Evolutionary conservation across 495 filamentous ascomycete species (phyloP).

Genomic region (Oidiodendron maius): DNA sequence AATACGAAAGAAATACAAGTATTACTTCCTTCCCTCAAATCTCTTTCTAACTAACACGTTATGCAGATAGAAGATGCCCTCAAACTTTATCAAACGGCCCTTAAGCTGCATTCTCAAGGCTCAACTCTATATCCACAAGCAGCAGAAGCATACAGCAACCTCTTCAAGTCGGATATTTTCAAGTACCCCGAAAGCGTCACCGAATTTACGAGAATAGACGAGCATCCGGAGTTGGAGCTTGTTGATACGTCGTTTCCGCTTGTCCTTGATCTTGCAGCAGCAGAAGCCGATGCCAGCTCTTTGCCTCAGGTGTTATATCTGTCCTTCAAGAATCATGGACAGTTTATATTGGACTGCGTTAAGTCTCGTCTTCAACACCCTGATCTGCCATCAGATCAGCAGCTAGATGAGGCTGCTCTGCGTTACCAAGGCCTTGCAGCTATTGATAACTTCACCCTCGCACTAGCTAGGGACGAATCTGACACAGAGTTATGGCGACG

Average conservation of each 20-base stretch:
- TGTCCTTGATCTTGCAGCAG: constrained; percentile 34
- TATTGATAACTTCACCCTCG: constrained; percentile 61
- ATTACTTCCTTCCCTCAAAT: constrained; percentile 2
- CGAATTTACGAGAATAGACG: constrained; percentile 62
- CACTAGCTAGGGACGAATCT: constrained; percentile 83
- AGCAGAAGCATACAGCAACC: constrained; percentile 70
- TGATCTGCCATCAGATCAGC: constrained; percentile 26
- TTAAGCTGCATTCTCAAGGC: constrained; percentile 89
- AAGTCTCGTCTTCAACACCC: constrained; percentile 34
- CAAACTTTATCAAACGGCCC: constrained; percentile 87
- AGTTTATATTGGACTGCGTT: constrained; percentile 77
- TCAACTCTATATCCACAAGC: constrained; percentile 70
- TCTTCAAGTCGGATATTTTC: constrained; percentile 93
- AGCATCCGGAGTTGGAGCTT: constrained; percentile 50
- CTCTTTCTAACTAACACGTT: constrained; percentile 1
- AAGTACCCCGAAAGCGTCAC: constrained; percentile 78
- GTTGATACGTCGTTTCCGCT: constrained; percentile 28
- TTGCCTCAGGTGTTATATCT: constrained; percentile 87
- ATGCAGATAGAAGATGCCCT: constrained; percentile 81
- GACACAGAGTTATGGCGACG: constrained; percentile 94
- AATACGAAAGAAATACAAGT: constrained; percentile 87
- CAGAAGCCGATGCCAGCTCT: constrained; percentile 70
- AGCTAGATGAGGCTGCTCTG: constrained; percentile 29
- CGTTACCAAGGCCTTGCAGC: constrained; percentile 36
- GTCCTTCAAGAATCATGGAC: constrained; percentile 90